Evolutionary conservation across 108 stramenopile genomes (phyloP), one percentile per base, ranked within the genome.

Genomic region (Schizochytrium sp.): DNA sequence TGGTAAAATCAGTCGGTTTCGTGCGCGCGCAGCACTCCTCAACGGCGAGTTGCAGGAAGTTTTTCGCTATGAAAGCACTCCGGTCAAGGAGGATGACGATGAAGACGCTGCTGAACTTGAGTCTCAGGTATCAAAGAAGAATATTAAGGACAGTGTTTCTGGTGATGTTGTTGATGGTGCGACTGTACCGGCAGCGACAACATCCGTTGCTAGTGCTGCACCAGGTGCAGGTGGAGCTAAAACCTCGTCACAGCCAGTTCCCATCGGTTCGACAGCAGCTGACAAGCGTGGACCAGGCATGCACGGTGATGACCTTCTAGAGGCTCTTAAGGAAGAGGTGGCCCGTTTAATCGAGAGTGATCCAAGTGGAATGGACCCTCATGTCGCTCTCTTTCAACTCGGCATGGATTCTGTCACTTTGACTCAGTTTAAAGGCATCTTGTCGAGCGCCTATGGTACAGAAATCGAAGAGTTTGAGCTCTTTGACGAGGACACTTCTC

Each of bases 1-100:
- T 72, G 99, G 99, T 8, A 99, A 99, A 90, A 99, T 99, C 88
- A 97, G 97, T 10, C 94, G 99, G 88, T 89, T 94, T 3, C 97
- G 97, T 96, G 97, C 98, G 87, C 58, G 60, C 10, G 41, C 58
- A 3, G 94, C 90, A 15, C 92, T 91, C 56, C 57, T 50, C 3
- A 88, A 87, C 7, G 91, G 89, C 15, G 61, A 87, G 45, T 88
- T 93, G 46, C 46, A 92, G 53, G 90, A 60, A 49, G 49, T 17
- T 12, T 28, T 50, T 3, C 28, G 17, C 58, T 8, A 89, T 38
- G n/a, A 90, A 49, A 41, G 90, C 72, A 45, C 56, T 17, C 57
- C 72, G 56, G 28, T 12, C 12, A 38, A 38, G 0, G 56, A 61
- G 44, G 60, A 44, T 3, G 60, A 88, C 45, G 57, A 28, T 3